Percentiles rank a stretch among this genome's conserved stretches.
These are phyloP conservation scores for Truncatella angustata DNA, from an alignment of 2,329 filamentous ascomycete species.

Conservation along the genomic window DNA sequence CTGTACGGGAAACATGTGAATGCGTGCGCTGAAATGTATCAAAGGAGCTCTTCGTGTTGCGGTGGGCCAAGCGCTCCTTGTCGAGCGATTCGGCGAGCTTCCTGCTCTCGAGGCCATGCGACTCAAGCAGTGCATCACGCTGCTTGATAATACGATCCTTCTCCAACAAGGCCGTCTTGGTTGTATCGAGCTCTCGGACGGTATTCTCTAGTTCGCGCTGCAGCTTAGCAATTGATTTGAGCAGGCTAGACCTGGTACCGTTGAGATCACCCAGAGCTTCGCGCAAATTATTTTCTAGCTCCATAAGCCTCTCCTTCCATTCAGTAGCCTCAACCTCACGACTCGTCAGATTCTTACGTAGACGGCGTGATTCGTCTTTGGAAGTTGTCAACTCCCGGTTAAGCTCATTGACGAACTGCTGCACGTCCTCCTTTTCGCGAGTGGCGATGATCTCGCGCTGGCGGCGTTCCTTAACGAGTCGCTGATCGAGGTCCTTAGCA, in stretches of 20 bases:
- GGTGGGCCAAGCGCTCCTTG: constrained; percentile 81
- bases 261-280: constrained; percentile 85
- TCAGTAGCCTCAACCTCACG: constrained; percentile 86
- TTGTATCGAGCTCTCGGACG: constrained; percentile 75
- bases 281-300: constrained; percentile 84
- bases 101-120: constrained; percentile 79
- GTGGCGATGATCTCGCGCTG: constrained; percentile 85
- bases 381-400: constrained; percentile 78
- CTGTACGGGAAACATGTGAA: constrained; percentile 80
- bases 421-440: constrained; percentile 91
- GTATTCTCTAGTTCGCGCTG: constrained; percentile 86
- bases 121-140: constrained; percentile 84
- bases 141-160: constrained; percentile 89
- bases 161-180: constrained; percentile 76
- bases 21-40: constrained; percentile 87
- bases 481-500: constrained; percentile 67
- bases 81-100: constrained; percentile 86
- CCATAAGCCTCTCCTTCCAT: constrained; percentile 87
- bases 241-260: constrained; percentile 79
- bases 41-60: constrained; percentile 82
- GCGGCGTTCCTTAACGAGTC: constrained; percentile 75
- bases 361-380: constrained; percentile 80
- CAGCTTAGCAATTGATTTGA: constrained; percentile 84
- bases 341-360: constrained; percentile 79
- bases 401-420: constrained; percentile 89